Base-by-base conservation (phyloP, 2,329 filamentous ascomycete species). In the Arthrobotrys pseudoclavata region DNA sequence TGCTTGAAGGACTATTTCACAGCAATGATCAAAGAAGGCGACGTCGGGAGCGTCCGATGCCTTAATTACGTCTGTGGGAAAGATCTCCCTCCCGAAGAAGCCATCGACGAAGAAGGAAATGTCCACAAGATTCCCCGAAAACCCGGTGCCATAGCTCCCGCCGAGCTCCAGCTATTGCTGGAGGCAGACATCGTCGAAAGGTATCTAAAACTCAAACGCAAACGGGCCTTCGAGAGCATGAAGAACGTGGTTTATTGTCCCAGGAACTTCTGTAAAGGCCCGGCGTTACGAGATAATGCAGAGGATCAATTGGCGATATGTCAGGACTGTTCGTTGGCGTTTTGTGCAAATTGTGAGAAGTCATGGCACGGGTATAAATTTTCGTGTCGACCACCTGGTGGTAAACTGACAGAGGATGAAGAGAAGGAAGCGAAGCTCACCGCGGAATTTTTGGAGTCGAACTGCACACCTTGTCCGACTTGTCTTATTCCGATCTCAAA, bases 221-320 rank as follows among this genome's bases (percentile, higher is more conserved):
- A 98, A 85, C 92, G 92, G 80, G 92, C 93, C 83, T 88, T 98
- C 1, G 96, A 98, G 83, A 91, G 93, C 0, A 94, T 98, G 84
- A 96, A 94, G 82, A 91, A 90, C 74, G 97, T 94, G 0, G 88
- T 97, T 37, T 98, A 97, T 83, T 99, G 96, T 82, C 96, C 96
- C 0, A 89, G 96, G 7, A 87, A 90, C 69, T 97, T 94, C 93
- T 99, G 96, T 83, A 92, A 96, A 83, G 94, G 93, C 4, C 92
- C 94, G 1, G 94, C 94, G 26, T 20, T 77, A 42, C 62, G 70
- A 31, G 74, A 77, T 34, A 77, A 64, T 87, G 74, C 85, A 86
- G 52, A 86, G 84, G 13, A 89, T 90, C 1, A 86, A 9, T 86
- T 98, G 0, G 88, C 90, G 29, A 90, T 98, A 53, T 99, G 96